Percentiles rank a stretch among this genome's conserved stretches.
phyloP scores from a whole-genome alignment of 2,329 filamentous ascomycete species.

The Aspergillus pseudoviridinutans region DNA sequence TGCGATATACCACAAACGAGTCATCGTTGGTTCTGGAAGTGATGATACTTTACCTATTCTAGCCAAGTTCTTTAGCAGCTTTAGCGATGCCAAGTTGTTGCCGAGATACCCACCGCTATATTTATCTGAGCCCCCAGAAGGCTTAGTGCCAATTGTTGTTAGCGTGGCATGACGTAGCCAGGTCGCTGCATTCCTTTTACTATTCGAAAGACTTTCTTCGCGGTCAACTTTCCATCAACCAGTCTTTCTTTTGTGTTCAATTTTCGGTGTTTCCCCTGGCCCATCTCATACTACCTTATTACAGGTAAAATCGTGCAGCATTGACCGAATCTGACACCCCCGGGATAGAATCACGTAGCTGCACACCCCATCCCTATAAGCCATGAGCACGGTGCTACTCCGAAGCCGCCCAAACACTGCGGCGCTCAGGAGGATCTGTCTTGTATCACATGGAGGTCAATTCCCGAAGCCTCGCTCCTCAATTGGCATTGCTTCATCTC shows the following conservation, averaged over 20 bases:
- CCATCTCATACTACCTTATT: background rate
- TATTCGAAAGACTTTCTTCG: background rate
- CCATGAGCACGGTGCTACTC: conserved; percentile 31
- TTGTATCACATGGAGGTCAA: conserved; percentile 19
- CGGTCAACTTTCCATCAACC: background rate
- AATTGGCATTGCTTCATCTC: conserved; percentile 12
- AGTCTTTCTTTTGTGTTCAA: background rate
- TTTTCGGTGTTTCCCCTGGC: background rate
- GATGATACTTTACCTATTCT: no score
- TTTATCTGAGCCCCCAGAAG: background rate
- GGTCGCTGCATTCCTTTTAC: background rate
- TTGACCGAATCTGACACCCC: background rate
- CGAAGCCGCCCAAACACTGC: conserved; percentile 26
- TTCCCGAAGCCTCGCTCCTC: conserved; percentile 9
- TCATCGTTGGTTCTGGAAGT: no score
- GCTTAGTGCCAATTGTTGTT: background rate
- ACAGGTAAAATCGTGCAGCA: background rate
- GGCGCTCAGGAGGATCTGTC: conserved; percentile 24
- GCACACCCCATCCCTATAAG: conserved; percentile 1
- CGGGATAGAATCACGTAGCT: background rate
- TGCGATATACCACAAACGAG: background rate
- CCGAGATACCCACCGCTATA: background rate
- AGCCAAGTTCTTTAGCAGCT: background rate
- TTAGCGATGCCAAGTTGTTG: background rate
- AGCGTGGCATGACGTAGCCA: background rate